phyloP scores from a whole-genome alignment of 768 basidiomycete species.

The Kwoniella newhampshirensis region DNA sequence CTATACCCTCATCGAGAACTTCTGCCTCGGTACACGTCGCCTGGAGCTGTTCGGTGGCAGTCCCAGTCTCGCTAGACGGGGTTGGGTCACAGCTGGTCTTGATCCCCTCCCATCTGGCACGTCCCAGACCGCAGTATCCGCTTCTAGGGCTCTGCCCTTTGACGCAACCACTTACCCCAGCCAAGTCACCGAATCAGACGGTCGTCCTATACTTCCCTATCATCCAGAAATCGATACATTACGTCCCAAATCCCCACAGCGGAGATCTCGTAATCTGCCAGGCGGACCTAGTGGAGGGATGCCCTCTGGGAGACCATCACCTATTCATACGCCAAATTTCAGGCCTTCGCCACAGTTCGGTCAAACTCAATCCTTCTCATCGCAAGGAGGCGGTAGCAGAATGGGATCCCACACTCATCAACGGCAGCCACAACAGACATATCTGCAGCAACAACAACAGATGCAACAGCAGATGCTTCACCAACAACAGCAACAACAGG shows the following conservation, averaged over 20 bases:
- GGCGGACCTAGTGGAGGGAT: constrained; percentile 10
- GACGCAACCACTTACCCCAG: constrained; percentile 21
- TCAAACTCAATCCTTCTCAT: neutral
- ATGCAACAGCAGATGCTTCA: constrained; percentile 6
- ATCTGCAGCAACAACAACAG: neutral
- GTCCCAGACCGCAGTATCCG: constrained; percentile 60
- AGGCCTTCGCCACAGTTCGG: neutral
- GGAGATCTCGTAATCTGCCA: constrained; percentile 21
- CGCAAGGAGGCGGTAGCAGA: constrained; percentile 1
- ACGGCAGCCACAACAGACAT: neutral
- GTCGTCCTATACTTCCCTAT: constrained; percentile 24
- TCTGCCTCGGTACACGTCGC: constrained; percentile 87
- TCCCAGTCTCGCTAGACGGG: constrained; percentile 65
- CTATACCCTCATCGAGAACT: constrained; percentile 94
- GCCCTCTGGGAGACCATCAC: constrained; percentile 13
- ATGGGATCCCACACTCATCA: neutral
- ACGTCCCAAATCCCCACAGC: constrained; percentile 74
- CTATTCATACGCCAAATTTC: neutral
- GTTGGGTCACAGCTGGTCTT: constrained; percentile 63
- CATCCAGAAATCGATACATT: constrained; percentile 72
- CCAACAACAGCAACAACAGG: constrained; percentile 2
- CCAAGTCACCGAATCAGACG: constrained; percentile 21
- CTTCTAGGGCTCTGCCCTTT: constrained; percentile 56
- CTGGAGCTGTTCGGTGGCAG: constrained; percentile 88
- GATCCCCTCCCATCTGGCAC: constrained; percentile 60